Base-by-base conservation (phyloP, 208 protist species). In the Leishmania tropica region DNA sequence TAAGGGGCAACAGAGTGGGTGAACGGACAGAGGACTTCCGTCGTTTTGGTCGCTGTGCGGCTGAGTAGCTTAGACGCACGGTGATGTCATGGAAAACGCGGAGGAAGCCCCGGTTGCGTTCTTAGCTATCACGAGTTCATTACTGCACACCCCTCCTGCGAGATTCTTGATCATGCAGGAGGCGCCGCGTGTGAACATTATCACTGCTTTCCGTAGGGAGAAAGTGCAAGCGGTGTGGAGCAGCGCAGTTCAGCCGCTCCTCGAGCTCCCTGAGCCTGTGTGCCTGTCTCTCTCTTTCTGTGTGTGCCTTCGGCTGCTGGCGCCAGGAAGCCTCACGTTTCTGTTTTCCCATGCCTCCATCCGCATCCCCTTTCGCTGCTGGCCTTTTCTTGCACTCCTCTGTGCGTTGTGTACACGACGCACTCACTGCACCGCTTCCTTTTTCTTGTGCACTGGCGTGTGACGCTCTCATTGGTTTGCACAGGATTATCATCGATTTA, bases 401-500 rank as follows among this genome's bases (percentile, higher is more conserved):
- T 74, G 28, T 54, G 45, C 28, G 35, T 51, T 28, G 35, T 73
- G 40, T 73, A 45, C 17, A 28, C 35, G 42, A 73, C 24, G 19
- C 6, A 48, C 42, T n/a, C 19, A 51, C 19, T 68, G 28, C 31
- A 68, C 31, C 13, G 62, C 21, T 31, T 73, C 6, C 11, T 53
- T 17, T 48, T 31, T 79, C 24, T 13, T 51, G 2, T 54, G n/a
- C 3, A 60, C 48, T 70, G 31, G 72, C 17, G 35, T 72, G 31
- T 60, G 35, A 17, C 31, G 40, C 53, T 45, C 64, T 53, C 72
- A 7, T 80, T 56, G 47, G 6, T 56, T 82, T n/a, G 24, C 42
- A 35, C 51, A 83, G 51, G 40, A 75, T 78, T 11, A 60, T 83
- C 45, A 76, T 56, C 54, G 42, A 60, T 6, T 28, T n/a, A 24